These are phyloP conservation scores for Globisporangium apiculatum DNA, from an alignment of 352 stramenopile genomes.

Conservation along the genomic window DNA sequence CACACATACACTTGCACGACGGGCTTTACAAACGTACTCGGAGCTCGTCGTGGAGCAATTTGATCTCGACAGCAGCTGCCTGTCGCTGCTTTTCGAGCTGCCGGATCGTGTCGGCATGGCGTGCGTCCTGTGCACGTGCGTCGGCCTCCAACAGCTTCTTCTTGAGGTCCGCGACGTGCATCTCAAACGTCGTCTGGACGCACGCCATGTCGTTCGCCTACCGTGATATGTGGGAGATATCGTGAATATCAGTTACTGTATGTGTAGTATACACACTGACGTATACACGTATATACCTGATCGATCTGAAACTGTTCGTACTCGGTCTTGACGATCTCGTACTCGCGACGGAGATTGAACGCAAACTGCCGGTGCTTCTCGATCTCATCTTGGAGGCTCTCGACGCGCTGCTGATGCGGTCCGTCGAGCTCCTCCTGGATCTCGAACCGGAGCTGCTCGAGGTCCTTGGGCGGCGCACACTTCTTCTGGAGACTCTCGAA, in stretches of 20 bases:
- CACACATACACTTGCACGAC: no score
- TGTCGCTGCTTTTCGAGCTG: slow-evolving; percentile 52
- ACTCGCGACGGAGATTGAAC: slow-evolving; percentile 64
- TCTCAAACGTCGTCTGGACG: slow-evolving; percentile 59
- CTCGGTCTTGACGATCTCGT: slow-evolving; percentile 77
- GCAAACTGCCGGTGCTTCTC: slow-evolving; percentile 62
- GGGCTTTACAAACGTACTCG: slow-evolving; percentile 18
- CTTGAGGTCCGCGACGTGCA: slow-evolving; percentile 47
- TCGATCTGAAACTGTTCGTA: slow-evolving; percentile 80
- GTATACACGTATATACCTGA: slow-evolving; percentile 24
- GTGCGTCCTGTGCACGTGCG: slow-evolving; percentile 27
- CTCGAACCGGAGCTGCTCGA: slow-evolving; percentile 75
- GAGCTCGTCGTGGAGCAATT: slow-evolving; percentile 53
- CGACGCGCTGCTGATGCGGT: slow-evolving; percentile 60
- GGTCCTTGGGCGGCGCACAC: slow-evolving; percentile 68
- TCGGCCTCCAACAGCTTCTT: slow-evolving; percentile 40
- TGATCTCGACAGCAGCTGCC: slow-evolving; percentile 46
- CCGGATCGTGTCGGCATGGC: slow-evolving; percentile 33
- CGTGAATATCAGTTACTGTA: background rate
- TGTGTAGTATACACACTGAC: background rate
- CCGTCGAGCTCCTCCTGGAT: slow-evolving; percentile 82
- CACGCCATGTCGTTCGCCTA: slow-evolving; percentile 69
- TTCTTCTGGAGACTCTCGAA: slow-evolving; percentile 83
- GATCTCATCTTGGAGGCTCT: slow-evolving; percentile 55
- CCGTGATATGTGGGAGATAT: no score